Evolutionary conservation across 2,329 filamentous ascomycete genomes (phyloP).

Genomic region (Arthrobotrys musiformis): DNA sequence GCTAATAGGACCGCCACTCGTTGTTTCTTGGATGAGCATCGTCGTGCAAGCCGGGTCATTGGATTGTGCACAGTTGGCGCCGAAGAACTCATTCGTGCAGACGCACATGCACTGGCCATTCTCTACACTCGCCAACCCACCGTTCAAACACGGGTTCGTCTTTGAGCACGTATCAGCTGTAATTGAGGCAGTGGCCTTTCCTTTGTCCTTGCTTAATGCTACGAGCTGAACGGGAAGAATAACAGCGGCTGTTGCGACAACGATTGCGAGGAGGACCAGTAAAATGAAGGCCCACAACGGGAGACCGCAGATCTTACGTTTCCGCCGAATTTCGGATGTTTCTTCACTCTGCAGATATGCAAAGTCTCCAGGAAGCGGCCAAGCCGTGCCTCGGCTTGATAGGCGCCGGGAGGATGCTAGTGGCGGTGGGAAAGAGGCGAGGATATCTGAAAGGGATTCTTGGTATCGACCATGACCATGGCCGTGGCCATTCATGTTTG

Average conservation of each 20-base stretch:
- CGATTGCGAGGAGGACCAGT: slow-evolving; percentile 72
- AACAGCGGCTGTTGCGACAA: slow-evolving; percentile 81
- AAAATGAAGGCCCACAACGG: slow-evolving; percentile 81
- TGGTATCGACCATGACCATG: slow-evolving; percentile 63
- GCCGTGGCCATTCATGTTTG: slow-evolving; percentile 58
- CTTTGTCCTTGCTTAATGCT: slow-evolving; percentile 67
- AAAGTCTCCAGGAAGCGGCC: slow-evolving; percentile 58
- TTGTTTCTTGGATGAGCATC: slow-evolving; percentile 64
- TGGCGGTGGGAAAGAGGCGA: slow-evolving; percentile 73
- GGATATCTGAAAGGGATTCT: slow-evolving; percentile 72
- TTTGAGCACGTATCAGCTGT: slow-evolving; percentile 59
- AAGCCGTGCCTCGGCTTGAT: slow-evolving; percentile 54
- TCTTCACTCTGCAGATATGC: slow-evolving; percentile 63
- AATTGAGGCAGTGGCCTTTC: slow-evolving; percentile 59
- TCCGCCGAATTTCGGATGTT: slow-evolving; percentile 62
- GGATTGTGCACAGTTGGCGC: slow-evolving; percentile 68
- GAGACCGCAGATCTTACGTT: slow-evolving; percentile 79
- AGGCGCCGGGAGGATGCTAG: slow-evolving; percentile 61
- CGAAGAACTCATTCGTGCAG: slow-evolving; percentile 87
- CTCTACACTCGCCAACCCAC: slow-evolving; percentile 68
- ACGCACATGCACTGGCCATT: slow-evolving; percentile 81
- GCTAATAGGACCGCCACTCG: slow-evolving; percentile 59
- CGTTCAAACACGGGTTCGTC: slow-evolving; percentile 45
- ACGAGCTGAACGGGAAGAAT: slow-evolving; percentile 78
- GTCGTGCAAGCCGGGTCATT: slow-evolving; percentile 70